Evolutionary conservation across 352 stramenopile genomes (phyloP).

Genomic region (Globisporangium takayamanum): DNA sequence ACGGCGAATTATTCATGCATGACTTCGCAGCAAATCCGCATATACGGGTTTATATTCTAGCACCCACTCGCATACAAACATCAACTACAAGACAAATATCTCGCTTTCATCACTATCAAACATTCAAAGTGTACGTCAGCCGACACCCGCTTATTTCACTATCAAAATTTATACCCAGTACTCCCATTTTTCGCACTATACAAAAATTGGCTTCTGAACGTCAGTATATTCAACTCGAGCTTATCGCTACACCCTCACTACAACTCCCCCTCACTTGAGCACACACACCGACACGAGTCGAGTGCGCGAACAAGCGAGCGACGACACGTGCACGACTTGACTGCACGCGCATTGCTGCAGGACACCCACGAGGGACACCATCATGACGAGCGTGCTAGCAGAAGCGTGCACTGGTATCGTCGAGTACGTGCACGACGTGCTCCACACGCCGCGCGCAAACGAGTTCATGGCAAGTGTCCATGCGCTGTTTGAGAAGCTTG

Average conservation of each 20-base stretch:
- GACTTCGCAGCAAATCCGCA: constrained; percentile 13
- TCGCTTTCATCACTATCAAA: no score
- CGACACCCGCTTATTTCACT: no score
- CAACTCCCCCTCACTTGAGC: neutral
- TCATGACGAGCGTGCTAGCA: constrained; percentile 29
- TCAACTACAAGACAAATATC: no score
- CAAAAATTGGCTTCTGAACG: no score
- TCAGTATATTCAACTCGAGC: no score
- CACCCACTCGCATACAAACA: no score
- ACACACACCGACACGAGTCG: neutral
- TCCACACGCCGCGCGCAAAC: constrained; percentile 68
- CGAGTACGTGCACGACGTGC: constrained; percentile 66
- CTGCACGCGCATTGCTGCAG: neutral
- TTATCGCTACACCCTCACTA: neutral
- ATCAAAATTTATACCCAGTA: no score
- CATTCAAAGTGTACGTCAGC: no score
- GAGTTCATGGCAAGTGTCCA: constrained; percentile 71
- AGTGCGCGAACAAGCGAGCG: neutral
- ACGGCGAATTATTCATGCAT: constrained; percentile 1
- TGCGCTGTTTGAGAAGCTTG: constrained; percentile 51
- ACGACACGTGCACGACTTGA: neutral
- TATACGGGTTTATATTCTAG: constrained; percentile 5
- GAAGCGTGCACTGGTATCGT: constrained; percentile 51
- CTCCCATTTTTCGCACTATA: no score
- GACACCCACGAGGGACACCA: neutral